Base-by-base conservation (phyloP, 2,329 filamentous ascomycete genomes). In the Sporothrix luriei region DNA sequence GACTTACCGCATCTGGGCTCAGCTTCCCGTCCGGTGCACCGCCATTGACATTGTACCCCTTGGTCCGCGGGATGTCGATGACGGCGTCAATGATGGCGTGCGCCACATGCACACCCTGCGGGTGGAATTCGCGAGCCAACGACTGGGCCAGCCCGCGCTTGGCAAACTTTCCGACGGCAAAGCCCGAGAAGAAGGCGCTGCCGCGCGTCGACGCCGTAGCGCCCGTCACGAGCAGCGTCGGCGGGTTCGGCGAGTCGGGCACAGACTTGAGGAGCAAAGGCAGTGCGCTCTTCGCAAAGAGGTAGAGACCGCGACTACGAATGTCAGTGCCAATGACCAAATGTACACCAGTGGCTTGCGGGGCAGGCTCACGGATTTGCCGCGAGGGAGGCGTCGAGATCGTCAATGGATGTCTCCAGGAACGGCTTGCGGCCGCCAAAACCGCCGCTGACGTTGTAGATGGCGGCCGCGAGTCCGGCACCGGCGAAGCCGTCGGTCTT, bases 31-130 rank as follows among this genome's bases (percentile, higher is more conserved):
- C 84, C 54, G 82, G 79, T 5, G 77, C 80, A 4, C 83, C 82
- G 11, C 79, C 76, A 74, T 87, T 84, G 19, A 79, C 76, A 33
- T 74, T 76, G 57, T 74, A 77, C 0, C 84, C 84, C 77, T 88
- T 90, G 1, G 88, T 91, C 72, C 86, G 82, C 0, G 91, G 91
- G 68, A 91, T 93, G 78, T 96, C 91, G 78, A 97, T 97, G 1
- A 92, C 85, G 0, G 92, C 93, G 76, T 97, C 93, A 68, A 96
- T 89, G 71, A 97, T 88, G 5, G 90, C 88, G 79, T 96, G 92
- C 0, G 90, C 87, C 0, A 97, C 90, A 78, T 97, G 93, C 1
- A 97, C 86, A 2, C 93, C 93, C 78, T 91, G 84, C 0, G 93
- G 92, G 0, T 91, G 91, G 78, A 95, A 97, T 78, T 97, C 93